These are phyloP conservation scores for Xylaria sp. DNA, from an alignment of 2,329 filamentous ascomycete genomes.

Conservation along the genomic window DNA sequence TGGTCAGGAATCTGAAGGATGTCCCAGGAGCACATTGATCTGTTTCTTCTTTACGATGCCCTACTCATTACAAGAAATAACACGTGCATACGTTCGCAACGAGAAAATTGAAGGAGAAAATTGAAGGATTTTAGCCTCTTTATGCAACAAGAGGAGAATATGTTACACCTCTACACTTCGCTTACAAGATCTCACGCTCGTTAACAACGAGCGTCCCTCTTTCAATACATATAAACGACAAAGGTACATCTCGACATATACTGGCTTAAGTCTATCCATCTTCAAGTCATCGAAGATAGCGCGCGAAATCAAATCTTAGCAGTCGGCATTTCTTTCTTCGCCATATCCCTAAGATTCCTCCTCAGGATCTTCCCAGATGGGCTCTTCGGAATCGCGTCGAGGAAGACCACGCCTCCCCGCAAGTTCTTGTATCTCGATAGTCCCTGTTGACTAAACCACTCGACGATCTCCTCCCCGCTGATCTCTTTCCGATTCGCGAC, in stretches of 20 bases:
- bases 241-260: neutral
- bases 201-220: neutral
- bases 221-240: neutral
- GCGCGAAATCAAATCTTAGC: conserved; percentile 39
- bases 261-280: neutral
- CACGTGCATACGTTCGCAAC: too few species aligned
- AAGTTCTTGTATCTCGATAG: conserved; percentile 50
- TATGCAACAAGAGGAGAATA: too few species aligned
- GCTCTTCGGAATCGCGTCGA: conserved; percentile 53
- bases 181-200: too few species aligned
- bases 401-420: conserved; percentile 51
- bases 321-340: conserved; percentile 37
- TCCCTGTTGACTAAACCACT: conserved; percentile 44
- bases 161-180: too few species aligned
- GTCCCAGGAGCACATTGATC: too few species aligned
- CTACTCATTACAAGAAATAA: too few species aligned
- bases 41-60: too few species aligned
- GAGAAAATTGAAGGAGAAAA: too few species aligned
- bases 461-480: conserved; percentile 40
- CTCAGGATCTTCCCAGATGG: conserved; percentile 53
- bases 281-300: neutral
- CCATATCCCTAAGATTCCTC: conserved; percentile 49
- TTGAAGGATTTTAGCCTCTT: too few species aligned
- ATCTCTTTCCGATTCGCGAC: conserved; percentile 43
- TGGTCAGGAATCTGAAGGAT: too few species aligned